Base-by-base conservation (phyloP, 495 filamentous ascomycete species). In the Aspergillus haitiensis region DNA sequence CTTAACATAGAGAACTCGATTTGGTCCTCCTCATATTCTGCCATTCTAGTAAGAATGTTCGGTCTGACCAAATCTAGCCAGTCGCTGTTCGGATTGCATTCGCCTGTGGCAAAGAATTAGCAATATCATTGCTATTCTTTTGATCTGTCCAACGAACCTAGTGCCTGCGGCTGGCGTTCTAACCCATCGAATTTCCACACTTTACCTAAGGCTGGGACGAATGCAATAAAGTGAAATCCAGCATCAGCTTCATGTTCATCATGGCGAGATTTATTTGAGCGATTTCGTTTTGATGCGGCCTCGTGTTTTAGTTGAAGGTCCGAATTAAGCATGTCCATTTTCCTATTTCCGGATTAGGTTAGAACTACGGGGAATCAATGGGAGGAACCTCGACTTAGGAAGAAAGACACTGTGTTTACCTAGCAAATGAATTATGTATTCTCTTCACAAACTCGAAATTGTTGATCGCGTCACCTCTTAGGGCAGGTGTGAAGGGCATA, bases 151-250 rank as follows among this genome's bases (percentile, higher is more conserved):
- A 18, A 69, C 76, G 65, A 75, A 87, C 91, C 89, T 35, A 96
- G 74, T 57, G 81, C 81, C 42, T 86, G 79, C 11, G 94, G 94
- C 61, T 86, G 83, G 34, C 76, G 74, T 70, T 92, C 84, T 6
- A 98, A 77, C 3, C 94, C 94, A 68, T 98, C 94, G 6, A 98
- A 86, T 61, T 91, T 89, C 91, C 92, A 98, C 13, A 96, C 81
- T 36, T 84, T 76, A 6, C 83, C 85, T 40, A 84, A 78, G 15
- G 88, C 81, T 11, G 93, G 92, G 45, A 97, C 87, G 67, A 90
- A 96, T 5, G 92, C 92, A 61, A 96, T 88, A 69, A 93, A 98
- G 66, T 98, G 94, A 63, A 87, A 94, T 1, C 79, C 83, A 4
- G 75, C 71, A 45, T 87, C 83, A 0, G 76, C 75, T 7, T 82